Conservation (phyloP, 2,329 filamentous ascomycete species). For the Cercospora sp. region DNA sequence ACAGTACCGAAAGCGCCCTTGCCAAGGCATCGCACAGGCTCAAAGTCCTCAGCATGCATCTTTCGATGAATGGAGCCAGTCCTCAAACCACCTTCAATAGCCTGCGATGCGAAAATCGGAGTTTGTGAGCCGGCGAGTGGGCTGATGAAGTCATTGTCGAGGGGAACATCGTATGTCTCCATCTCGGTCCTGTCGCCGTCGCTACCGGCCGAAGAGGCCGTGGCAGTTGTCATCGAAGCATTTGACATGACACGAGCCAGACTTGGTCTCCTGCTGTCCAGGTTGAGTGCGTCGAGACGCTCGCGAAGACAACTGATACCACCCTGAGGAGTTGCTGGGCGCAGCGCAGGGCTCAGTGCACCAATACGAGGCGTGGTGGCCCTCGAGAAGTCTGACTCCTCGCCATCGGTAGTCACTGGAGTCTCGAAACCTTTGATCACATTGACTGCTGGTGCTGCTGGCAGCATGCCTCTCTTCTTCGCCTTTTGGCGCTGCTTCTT, state of each 20-base stretch:
- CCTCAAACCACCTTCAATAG: constrained; percentile 58
- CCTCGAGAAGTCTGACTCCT: constrained; percentile 55
- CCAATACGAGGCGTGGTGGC: constrained; percentile 40
- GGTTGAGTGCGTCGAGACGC: constrained; percentile 75
- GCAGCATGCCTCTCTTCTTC: constrained; percentile 40
- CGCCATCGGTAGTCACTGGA: constrained; percentile 54
- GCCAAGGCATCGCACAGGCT: constrained; percentile 85
- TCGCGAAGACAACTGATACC: constrained; percentile 81
- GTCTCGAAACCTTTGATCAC: constrained; percentile 54
- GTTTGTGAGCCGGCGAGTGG: constrained; percentile 48
- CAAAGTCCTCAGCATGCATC: constrained; percentile 90
- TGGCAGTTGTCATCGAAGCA: constrained; percentile 52
- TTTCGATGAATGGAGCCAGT: constrained; percentile 64
- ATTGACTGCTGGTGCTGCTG: constrained; percentile 43
- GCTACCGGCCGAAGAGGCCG: constrained; percentile 56
- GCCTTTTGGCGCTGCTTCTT: constrained; percentile 45
- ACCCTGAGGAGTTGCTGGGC: constrained; percentile 55
- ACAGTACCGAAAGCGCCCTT: constrained; percentile 97
- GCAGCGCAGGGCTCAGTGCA: constrained; percentile 50
- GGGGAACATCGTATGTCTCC: constrained; percentile 80
- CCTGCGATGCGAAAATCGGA: constrained; percentile 42
- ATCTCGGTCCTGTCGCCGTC: constrained; percentile 71
- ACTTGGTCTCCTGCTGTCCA: constrained; percentile 60
- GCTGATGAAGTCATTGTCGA: constrained; percentile 84
- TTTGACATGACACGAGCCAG: constrained; percentile 41